phyloP scores from a whole-genome alignment of 2,329 filamentous ascomycete genomes.

The Colletotrichum sp. region DNA sequence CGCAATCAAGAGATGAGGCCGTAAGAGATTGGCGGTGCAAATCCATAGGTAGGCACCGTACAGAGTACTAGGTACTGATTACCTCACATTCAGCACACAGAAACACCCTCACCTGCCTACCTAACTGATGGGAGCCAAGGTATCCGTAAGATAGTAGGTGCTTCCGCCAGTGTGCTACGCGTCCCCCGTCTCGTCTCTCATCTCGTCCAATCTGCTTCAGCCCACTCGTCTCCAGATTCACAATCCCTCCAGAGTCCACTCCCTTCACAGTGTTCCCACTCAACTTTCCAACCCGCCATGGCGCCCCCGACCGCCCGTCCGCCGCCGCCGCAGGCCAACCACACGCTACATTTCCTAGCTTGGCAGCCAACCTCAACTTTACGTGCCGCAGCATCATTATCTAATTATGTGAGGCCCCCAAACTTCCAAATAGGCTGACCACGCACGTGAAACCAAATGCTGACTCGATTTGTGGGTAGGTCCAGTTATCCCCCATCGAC shows the following conservation, averaged over 20 bases:
- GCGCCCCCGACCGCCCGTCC: neutral
- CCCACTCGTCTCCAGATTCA: neutral
- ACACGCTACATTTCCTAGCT: neutral
- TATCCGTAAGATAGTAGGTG: neutral
- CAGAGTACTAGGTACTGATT: neutral
- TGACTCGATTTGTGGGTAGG: constrained; percentile 16
- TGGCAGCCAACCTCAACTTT: neutral
- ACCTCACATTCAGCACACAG: neutral
- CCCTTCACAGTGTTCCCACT: neutral
- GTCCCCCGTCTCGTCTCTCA: neutral
- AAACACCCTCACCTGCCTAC: neutral
- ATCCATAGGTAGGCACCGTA: neutral
- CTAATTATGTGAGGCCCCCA: neutral
- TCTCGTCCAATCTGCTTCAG: neutral
- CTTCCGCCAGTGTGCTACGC: neutral
- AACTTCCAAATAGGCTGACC: neutral
- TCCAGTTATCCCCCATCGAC: neutral
- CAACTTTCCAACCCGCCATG: neutral
- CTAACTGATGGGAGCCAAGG: neutral
- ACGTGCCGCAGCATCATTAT: neutral
- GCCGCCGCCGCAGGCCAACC: neutral
- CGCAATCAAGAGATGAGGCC: neutral
- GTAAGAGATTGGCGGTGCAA: neutral
- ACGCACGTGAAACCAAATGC: constrained; percentile 7
- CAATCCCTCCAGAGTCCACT: neutral